Evolutionary conservation across 768 basidiomycete species (phyloP).

Genomic region (Tephrocybe sp.): DNA sequence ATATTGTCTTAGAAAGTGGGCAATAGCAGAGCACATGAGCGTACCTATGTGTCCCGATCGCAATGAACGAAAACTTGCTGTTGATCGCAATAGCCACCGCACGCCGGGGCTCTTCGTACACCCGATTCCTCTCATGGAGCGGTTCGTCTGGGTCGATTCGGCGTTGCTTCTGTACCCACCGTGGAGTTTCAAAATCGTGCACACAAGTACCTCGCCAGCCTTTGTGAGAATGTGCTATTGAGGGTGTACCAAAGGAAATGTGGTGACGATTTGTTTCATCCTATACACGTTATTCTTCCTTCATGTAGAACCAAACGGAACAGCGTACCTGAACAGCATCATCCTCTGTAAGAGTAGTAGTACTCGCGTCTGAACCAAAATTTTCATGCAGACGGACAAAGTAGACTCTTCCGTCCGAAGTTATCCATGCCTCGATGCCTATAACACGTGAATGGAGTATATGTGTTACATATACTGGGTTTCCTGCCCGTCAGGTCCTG

Average conservation of each 20-base stretch:
- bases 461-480: conserved; percentile 58
- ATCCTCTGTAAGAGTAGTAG: conserved; percentile 18
- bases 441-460: conserved; percentile 58
- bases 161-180: conserved; percentile 78
- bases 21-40: conserved; percentile 2
- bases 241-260: conserved; percentile 18
- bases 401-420: conserved; percentile 81
- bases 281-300: conserved; percentile 1
- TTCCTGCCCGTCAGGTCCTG: not conserved
- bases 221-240: conserved; percentile 21
- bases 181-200: conserved; percentile 69
- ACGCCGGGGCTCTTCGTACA: conserved; percentile 64
- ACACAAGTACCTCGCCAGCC: conserved; percentile 80
- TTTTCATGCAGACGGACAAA: conserved; percentile 63
- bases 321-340: conserved; percentile 20
- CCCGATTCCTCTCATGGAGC: conserved; percentile 20
- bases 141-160: conserved; percentile 47
- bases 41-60: conserved; percentile 74
- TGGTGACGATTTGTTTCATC: conserved; percentile 11
- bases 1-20: not conserved
- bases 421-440: conserved; percentile 78
- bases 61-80: conserved; percentile 75
- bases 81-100: conserved; percentile 71
- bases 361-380: conserved; percentile 21
- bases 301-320: not conserved